Conservation (phyloP, 176 grass and related monocot species). For the Aegilops speltoides region DNA sequence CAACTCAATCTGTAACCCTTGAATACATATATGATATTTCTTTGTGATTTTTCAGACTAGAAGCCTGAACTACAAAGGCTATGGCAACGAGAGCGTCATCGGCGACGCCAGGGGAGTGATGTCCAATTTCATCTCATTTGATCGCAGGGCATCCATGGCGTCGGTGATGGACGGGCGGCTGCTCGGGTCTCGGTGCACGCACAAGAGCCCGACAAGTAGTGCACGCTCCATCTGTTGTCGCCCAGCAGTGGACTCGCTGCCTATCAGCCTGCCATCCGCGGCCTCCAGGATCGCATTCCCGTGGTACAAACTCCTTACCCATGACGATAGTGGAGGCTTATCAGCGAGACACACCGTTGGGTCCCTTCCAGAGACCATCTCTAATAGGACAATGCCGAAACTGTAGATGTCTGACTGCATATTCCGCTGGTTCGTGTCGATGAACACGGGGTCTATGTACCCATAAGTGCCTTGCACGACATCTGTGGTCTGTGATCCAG, state of each 20-base stretch:
- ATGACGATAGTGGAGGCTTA: not conserved
- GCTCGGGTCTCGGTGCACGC: not conserved
- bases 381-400: not conserved
- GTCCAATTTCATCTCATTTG: not conserved
- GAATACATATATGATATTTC: no score
- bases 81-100: no score
- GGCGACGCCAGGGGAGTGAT: not conserved
- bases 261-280: not conserved
- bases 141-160: not conserved
- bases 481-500: not conserved
- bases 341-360: not conserved
- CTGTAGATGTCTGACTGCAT: conserved; percentile 14
- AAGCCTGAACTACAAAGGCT: no score
- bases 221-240: no score
- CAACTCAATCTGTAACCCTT: no score
- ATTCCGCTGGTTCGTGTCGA: not conserved
- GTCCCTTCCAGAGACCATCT: not conserved
- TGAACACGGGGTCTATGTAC: not conserved
- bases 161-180: not conserved
- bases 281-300: not conserved
- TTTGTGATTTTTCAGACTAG: no score
- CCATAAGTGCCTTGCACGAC: not conserved
- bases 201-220: not conserved
- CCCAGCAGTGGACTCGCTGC: no score
- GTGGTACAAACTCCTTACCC: not conserved